A percentile compares a stretch with the other conserved stretches of the same genome.
phyloP scores from a whole-genome alignment of 2,329 filamentous ascomycete genomes.

The Trichoderma simmonsii region DNA sequence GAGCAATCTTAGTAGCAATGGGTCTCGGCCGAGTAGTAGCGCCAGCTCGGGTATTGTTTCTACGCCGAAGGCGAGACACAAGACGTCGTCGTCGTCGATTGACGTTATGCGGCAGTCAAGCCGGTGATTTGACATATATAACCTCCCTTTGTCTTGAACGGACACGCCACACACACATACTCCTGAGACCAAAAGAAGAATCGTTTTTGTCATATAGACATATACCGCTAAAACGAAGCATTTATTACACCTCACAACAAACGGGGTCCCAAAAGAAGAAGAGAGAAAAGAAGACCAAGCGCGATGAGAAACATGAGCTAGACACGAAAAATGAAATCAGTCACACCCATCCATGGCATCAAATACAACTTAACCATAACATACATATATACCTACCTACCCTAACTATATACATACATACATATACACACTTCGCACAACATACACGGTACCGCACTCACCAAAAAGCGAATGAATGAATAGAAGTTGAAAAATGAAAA shows the following conservation, averaged over 20 bases:
- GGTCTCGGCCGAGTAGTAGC: conserved; percentile 22
- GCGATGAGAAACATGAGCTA: neutral
- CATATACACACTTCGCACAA: neutral
- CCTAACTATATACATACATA: neutral
- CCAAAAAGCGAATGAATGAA: neutral
- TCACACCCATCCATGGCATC: neutral
- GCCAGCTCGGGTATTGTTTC: neutral
- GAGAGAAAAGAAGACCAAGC: neutral
- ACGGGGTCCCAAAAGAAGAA: neutral
- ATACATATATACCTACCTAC: neutral
- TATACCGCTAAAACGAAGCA: neutral
- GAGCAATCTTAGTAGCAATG: conserved; percentile 34
- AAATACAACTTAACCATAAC: neutral
- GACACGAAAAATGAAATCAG: neutral
- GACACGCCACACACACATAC: neutral
- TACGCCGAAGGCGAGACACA: conserved; percentile 12
- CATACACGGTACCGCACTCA: neutral
- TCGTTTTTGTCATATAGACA: neutral
- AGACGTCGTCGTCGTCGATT: conserved; percentile 4
- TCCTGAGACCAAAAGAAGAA: neutral
- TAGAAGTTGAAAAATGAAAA: neutral
- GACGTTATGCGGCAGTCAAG: conserved; percentile 15
- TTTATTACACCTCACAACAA: neutral
- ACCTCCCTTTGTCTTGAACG: neutral
- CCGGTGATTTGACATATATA: neutral